Percentiles rank a stretch among this genome's conserved stretches.
Evolutionary conservation across 2,329 filamentous ascomycete genomes (phyloP).

Genomic region (Stachybotrys chartarum): DNA sequence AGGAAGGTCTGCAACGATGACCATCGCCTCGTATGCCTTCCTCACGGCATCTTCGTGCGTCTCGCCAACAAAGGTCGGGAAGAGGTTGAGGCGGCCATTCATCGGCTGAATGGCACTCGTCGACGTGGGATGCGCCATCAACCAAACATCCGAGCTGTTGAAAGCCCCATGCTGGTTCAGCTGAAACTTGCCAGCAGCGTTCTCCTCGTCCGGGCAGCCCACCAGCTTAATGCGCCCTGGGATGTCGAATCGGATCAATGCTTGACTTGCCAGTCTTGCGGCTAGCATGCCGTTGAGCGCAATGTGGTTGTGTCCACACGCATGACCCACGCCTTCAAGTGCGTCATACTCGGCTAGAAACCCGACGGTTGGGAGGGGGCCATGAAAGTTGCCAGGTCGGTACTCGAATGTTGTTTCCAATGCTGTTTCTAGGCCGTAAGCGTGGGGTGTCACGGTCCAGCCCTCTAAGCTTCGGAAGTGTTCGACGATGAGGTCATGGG

Average conservation of each 20-base stretch:
- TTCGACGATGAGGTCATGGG: conserved; percentile 8
- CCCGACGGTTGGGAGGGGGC: conserved; percentile 5
- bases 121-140: conserved; percentile 9
- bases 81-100: conserved; percentile 10
- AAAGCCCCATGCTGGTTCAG: conserved; percentile 9
- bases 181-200: conserved; percentile 9
- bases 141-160: conserved; percentile 2
- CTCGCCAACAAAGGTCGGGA: conserved; percentile 5
- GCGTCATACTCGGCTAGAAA: conserved; percentile 11
- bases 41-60: conserved; percentile 7
- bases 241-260: conserved; percentile 6
- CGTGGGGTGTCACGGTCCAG: conserved; percentile 6
- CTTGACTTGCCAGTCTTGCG: conserved; percentile 6
- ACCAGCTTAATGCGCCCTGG: conserved; percentile 6
- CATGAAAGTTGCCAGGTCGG: conserved; percentile 2
- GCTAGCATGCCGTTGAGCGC: conserved; percentile 8
- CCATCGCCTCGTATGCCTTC: conserved; percentile 8
- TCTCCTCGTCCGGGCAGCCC: conserved; percentile 10
- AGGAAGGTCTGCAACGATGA: conserved; percentile 2
- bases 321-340: conserved; percentile 7
- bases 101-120: conserved; percentile 9
- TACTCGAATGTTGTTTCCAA: conserved; percentile 8
- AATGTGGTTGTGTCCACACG: conserved; percentile 11
- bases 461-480: conserved; percentile 6
- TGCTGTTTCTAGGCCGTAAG: conserved; percentile 5